phyloP scores from a whole-genome alignment of 495 filamentous ascomycete genomes.

The Penicillium canescens region DNA sequence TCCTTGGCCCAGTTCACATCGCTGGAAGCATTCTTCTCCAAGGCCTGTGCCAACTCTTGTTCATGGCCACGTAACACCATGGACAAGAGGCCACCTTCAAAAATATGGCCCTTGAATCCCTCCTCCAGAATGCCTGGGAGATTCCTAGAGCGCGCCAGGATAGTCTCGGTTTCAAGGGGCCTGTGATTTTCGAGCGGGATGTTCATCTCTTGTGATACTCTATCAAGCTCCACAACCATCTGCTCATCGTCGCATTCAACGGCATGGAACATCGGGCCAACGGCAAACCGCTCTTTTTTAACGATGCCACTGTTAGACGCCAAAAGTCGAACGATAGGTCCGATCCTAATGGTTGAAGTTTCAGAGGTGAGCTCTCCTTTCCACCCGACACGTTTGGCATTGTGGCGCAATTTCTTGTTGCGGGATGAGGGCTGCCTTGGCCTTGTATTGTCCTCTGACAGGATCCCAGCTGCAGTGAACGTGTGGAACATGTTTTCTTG shows the following conservation, averaged over 20 bases:
- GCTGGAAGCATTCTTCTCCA: constrained; percentile 6
- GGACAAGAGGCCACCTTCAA: not conserved
- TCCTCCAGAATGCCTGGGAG: constrained; percentile 7
- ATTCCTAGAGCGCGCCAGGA: constrained; percentile 11
- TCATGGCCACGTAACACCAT: constrained; percentile 10
- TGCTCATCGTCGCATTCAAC: constrained; percentile 9
- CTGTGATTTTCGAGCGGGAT: not conserved
- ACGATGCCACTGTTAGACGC: constrained; percentile 2
- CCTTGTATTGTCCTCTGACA: not conserved
- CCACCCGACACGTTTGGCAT: constrained; percentile 8
- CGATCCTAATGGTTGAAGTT: constrained; percentile 1
- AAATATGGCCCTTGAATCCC: not conserved
- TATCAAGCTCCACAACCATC: constrained; percentile 14
- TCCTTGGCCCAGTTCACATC: not conserved
- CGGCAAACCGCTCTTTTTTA: not conserved
- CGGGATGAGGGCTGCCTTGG: not conserved
- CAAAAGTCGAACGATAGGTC: constrained; percentile 6
- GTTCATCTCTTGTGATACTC: not conserved
- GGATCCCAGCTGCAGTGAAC: constrained; percentile 2
- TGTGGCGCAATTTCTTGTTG: not conserved
- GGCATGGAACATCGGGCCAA: constrained; percentile 7
- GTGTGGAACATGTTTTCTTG: constrained; percentile 6
- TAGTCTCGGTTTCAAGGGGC: not conserved
- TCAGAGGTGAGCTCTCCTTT: constrained; percentile 16
- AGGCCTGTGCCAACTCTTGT: constrained; percentile 7